Evolutionary conservation across 78 protist species (phyloP).

Genomic region (Dictyostelium citrinum): DNA sequence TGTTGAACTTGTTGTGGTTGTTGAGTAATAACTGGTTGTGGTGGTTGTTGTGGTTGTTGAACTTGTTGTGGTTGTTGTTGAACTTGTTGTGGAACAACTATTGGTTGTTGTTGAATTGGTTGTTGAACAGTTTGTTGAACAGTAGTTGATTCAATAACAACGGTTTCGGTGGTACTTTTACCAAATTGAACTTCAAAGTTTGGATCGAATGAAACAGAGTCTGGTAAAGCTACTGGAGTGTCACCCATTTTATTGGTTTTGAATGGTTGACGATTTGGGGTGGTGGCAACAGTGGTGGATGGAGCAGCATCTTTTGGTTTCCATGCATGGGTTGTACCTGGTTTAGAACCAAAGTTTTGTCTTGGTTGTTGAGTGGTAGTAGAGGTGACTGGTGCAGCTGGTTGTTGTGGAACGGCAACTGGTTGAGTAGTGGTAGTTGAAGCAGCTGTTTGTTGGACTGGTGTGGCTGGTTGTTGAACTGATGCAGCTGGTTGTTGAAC

Average conservation of each 20-base stretch:
- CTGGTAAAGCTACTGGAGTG: constrained; percentile 76
- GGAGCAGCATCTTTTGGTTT: constrained; percentile 36
- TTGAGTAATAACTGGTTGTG: background rate
- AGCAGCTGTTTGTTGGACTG: background rate
- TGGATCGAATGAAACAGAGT: constrained; percentile 67
- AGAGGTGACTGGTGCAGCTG: background rate
- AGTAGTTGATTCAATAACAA: background rate
- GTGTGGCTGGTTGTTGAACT: background rate
- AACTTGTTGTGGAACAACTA: background rate
- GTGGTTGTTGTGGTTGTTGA: background rate
- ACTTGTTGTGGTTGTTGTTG: background rate
- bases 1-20: background rate
- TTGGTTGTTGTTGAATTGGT: constrained; percentile 12
- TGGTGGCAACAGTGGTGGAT: background rate
- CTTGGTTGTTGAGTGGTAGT: background rate
- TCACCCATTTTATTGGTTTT: constrained; percentile 29
- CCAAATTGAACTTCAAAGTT: constrained; percentile 76
- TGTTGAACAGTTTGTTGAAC: constrained; percentile 8
- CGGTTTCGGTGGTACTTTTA: constrained; percentile 9
- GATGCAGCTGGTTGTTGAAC: background rate
- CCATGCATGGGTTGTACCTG: constrained; percentile 75
- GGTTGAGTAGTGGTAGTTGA: background rate
- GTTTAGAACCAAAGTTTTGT: constrained; percentile 63
- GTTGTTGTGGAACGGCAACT: constrained; percentile 6
- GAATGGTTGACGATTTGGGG: background rate